Percentiles rank a stretch among this genome's conserved stretches.
Evolutionary conservation across 2,329 filamentous ascomycete species (phyloP).

Genomic region (Chrysoporthe cubensis): DNA sequence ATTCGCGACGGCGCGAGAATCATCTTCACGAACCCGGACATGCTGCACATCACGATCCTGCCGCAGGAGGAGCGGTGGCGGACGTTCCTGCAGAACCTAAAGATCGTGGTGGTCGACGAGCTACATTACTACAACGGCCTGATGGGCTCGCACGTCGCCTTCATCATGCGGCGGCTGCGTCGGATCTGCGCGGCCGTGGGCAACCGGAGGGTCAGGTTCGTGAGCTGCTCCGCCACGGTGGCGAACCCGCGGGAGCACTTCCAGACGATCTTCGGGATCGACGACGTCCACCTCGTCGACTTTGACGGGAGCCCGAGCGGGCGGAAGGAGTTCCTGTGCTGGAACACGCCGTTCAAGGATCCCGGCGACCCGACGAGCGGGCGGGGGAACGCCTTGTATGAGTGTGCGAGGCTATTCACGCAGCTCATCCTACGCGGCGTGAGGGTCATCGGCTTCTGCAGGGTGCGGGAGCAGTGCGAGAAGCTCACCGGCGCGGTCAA

Average conservation of each 20-base stretch:
- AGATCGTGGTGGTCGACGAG: slow-evolving; percentile 89
- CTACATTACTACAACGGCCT: slow-evolving; percentile 96
- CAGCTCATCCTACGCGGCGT: slow-evolving; percentile 87
- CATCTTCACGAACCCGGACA: slow-evolving; percentile 97
- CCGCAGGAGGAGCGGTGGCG: slow-evolving; percentile 92
- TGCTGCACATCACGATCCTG: slow-evolving; percentile 92
- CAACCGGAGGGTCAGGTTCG: slow-evolving; percentile 83
- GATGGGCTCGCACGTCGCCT: slow-evolving; percentile 90
- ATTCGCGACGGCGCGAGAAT: slow-evolving; percentile 90
- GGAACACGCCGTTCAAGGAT: slow-evolving; percentile 96
- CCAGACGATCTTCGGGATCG: slow-evolving; percentile 88
- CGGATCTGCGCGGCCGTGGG: slow-evolving; percentile 89
- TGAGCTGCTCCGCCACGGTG: slow-evolving; percentile 95
- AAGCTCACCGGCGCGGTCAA: slow-evolving; percentile 79
- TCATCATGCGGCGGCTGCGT: slow-evolving; percentile 88
- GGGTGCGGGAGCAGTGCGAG: slow-evolving; percentile 87
- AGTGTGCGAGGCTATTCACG: slow-evolving; percentile 90
- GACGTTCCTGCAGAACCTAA: slow-evolving; percentile 83
- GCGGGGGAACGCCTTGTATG: slow-evolving; percentile 77
- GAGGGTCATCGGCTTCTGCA: slow-evolving; percentile 89
- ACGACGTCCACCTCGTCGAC: slow-evolving; percentile 80
- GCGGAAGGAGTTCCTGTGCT: slow-evolving; percentile 92
- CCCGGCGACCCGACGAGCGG: slow-evolving; percentile 85
- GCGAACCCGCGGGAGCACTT: slow-evolving; percentile 93
- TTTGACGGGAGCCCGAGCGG: slow-evolving; percentile 93